Conservation (phyloP, 2,329 filamentous ascomycete species). For the Pyrenophora graminea region DNA sequence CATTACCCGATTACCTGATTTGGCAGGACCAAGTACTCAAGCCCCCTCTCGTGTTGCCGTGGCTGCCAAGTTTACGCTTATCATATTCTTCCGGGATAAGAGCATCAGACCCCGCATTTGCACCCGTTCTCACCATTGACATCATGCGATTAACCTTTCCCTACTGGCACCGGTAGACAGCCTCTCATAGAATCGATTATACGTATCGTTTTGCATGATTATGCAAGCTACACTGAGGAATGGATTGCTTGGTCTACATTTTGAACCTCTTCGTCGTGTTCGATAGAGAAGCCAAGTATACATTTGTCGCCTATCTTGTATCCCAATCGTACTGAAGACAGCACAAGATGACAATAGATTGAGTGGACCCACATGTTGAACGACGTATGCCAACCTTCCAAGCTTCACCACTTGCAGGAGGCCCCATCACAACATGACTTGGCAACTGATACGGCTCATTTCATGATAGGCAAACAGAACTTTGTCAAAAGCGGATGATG, state of each 20-base stretch:
- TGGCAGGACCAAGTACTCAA: neutral
- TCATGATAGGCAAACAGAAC: neutral
- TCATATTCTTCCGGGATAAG: constrained; percentile 5
- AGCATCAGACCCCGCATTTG: constrained; percentile 9
- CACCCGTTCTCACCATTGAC: constrained; percentile 3
- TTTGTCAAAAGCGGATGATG: neutral
- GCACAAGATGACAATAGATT: no score
- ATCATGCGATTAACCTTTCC: neutral
- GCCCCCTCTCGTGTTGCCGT: constrained; percentile 12
- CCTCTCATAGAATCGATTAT: no score
- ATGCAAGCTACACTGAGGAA: no score
- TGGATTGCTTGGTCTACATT: no score
- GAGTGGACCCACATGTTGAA: neutral
- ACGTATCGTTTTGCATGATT: neutral
- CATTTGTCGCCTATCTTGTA: no score
- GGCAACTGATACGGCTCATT: neutral
- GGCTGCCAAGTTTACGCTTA: constrained; percentile 18
- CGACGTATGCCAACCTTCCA: constrained; percentile 11
- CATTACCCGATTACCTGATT: neutral
- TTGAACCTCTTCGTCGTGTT: no score
- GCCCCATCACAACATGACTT: neutral
- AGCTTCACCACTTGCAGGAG: neutral
- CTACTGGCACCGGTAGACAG: no score
- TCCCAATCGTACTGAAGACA: no score
- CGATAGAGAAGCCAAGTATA: no score